phyloP scores from a whole-genome alignment of 306 rosid species.

The Vachellia collinsii region DNA sequence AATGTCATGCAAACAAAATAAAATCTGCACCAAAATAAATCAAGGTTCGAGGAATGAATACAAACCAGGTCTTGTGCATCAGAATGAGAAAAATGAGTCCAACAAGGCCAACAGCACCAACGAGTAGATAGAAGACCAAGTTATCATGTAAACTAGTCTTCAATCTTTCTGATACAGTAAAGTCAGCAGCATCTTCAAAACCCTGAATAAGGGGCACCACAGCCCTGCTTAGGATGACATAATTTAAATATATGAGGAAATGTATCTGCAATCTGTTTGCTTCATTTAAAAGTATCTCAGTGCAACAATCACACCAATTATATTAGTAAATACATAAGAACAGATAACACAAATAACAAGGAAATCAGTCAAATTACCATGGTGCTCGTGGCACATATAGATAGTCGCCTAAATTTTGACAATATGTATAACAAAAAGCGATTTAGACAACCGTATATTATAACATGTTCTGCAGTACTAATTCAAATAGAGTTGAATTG shows the following conservation, averaged over 20 bases:
- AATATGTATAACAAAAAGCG: constrained; percentile 11
- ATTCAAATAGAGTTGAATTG: constrained; percentile 1
- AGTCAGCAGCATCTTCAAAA: constrained; percentile 99
- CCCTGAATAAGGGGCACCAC: constrained; percentile 99
- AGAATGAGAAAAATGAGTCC: constrained; percentile 76
- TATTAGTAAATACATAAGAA: constrained; percentile 5
- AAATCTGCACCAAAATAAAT: constrained; percentile 6
- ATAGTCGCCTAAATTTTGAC: constrained; percentile 15
- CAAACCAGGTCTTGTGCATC: constrained; percentile 72
- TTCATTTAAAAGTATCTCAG: constrained; percentile 22
- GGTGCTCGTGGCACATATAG: background rate
- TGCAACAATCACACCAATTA: constrained; percentile 17
- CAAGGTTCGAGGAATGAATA: constrained; percentile 37
- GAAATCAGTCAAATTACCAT: constrained; percentile 12
- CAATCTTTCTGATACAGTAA: constrained; percentile 82
- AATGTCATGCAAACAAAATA: constrained; percentile 28
- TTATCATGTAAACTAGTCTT: constrained; percentile 89
- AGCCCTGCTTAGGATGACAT: constrained; percentile 84
- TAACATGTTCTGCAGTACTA: background rate
- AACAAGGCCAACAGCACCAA: constrained; percentile 76
- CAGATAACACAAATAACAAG: constrained; percentile 16
- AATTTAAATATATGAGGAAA: constrained; percentile 56
- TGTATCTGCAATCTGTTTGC: constrained; percentile 33
- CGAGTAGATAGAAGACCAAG: constrained; percentile 77
- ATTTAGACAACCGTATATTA: background rate